Conservation (phyloP, 139 green algal genomes). For the Zygnema cylindricum region DNA sequence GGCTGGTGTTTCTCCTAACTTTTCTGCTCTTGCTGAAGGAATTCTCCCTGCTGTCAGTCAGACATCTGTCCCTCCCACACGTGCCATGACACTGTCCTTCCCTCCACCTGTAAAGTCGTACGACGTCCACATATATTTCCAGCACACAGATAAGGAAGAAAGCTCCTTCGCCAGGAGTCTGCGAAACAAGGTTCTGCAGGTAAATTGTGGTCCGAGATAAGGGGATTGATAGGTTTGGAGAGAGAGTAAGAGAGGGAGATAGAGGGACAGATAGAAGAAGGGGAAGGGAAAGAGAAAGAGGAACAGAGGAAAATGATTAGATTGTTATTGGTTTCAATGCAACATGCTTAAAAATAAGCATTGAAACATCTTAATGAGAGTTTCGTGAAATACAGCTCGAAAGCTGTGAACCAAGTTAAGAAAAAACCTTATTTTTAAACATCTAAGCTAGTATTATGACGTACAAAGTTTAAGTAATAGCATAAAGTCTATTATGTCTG, state of each 20-base stretch:
- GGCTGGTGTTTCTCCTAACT: not conserved
- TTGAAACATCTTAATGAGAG: no score
- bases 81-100: not conserved
- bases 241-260: not conserved
- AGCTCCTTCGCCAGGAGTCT: not conserved
- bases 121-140: slow-evolving; percentile 30
- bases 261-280: no score
- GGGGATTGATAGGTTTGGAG: not conserved
- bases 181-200: slow-evolving; percentile 10
- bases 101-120: slow-evolving; percentile 22
- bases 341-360: no score
- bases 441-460: no score
- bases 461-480: no score
- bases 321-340: no score
- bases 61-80: not conserved
- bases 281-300: no score
- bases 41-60: not conserved
- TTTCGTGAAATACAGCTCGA: no score
- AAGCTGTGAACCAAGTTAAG: no score
- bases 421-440: no score
- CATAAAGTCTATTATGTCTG: no score
- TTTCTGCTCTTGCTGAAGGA: not conserved
- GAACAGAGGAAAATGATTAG: no score
- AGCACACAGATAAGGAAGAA: not conserved
- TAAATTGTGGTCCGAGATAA: not conserved